Evolutionary conservation across 371 early-diverging fungal species (phyloP), one percentile per base, ranked within the genome.

Genomic region (Apophysomyces variabilis): DNA sequence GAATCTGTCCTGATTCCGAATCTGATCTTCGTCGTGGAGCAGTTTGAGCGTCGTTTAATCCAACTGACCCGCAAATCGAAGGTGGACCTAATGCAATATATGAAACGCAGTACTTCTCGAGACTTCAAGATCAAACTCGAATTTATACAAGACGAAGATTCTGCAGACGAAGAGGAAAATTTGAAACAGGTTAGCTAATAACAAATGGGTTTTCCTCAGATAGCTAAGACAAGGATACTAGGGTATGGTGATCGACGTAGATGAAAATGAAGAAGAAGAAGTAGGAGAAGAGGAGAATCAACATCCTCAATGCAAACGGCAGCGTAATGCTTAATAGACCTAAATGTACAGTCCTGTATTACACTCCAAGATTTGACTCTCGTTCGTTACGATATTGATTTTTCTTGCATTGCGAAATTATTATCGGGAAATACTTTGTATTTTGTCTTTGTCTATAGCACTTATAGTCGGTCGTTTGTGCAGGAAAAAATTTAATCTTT

Each of bases 91-190:
- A 88, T 88, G 70, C 87, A 88, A 62, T 86, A 86, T 62, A 86
- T 90, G 80, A 85, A 89, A 56, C 78, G 90, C 9, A 87, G 90
- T 66, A 91, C 90, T 0, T 82, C 90, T 21, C 84, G 90, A 54
- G 91, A 91, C 65, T 91, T 91, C 62, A 82, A 78, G 62, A 89
- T 91, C 67, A 77, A 86, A 58, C 68, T 88, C 38, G 76, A 83
- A 44, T 57, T 72, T 0, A 74, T 86, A 7, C 65, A 66, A 14
- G 58, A 38, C 14, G 60, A 59, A 39, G 32, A 39, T n/a, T 26
- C 60, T 37, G 54, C 1, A 4, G 54, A 50, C 11, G 54, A 50
- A 16, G 54, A 50, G 21, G 11, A 5, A 5, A 50, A 21, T 50
- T 11, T 50, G 21, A 50, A 50, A 21, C 32, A 21, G 4, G 54